Conservation (phyloP, 2,329 filamentous ascomycete species). For the Fulvia fulva region DNA sequence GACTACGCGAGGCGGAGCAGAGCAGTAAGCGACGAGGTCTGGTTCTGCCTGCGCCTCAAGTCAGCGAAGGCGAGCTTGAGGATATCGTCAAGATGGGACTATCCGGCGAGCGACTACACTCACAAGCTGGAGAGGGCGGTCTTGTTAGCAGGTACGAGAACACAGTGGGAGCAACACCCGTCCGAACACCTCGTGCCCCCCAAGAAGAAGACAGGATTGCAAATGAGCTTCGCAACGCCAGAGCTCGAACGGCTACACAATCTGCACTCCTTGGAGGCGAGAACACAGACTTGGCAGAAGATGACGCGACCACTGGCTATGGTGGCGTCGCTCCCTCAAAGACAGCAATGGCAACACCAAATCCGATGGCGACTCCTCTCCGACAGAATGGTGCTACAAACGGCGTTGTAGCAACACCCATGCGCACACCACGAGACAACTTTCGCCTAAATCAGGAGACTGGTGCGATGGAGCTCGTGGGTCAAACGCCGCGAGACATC, state of each 20-base stretch:
- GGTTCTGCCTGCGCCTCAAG: slow-evolving; percentile 83
- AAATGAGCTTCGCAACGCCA: slow-evolving; percentile 93
- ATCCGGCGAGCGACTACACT: slow-evolving; percentile 79
- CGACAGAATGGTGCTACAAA: slow-evolving; percentile 51
- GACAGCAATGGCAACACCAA: slow-evolving; percentile 83
- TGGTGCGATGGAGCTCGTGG: slow-evolving; percentile 61
- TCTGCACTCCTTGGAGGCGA: slow-evolving; percentile 91
- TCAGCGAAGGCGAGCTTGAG: slow-evolving; percentile 87
- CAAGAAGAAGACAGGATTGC: slow-evolving; percentile 93
- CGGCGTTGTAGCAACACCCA: slow-evolving; percentile 68
- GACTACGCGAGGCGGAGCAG: slow-evolving; percentile 91
- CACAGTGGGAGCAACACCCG: slow-evolving; percentile 76
- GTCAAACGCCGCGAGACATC: slow-evolving; percentile 72
- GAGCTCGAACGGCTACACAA: slow-evolving; percentile 86
- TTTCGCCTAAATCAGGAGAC: slow-evolving; percentile 76
- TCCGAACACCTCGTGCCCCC: slow-evolving; percentile 85
- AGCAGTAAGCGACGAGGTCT: slow-evolving; percentile 85
- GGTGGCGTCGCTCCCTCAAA: slow-evolving; percentile 77
- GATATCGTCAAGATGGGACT: slow-evolving; percentile 99
- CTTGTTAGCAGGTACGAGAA: slow-evolving; percentile 82
- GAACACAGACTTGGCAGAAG: slow-evolving; percentile 83
- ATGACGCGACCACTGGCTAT: slow-evolving; percentile 78
- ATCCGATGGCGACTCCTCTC: slow-evolving; percentile 88
- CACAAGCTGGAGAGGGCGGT: slow-evolving; percentile 69
- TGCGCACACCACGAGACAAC: slow-evolving; percentile 83